phyloP scores from a whole-genome alignment of 2,329 filamentous ascomycete genomes.

The Neonectria ditissima region DNA sequence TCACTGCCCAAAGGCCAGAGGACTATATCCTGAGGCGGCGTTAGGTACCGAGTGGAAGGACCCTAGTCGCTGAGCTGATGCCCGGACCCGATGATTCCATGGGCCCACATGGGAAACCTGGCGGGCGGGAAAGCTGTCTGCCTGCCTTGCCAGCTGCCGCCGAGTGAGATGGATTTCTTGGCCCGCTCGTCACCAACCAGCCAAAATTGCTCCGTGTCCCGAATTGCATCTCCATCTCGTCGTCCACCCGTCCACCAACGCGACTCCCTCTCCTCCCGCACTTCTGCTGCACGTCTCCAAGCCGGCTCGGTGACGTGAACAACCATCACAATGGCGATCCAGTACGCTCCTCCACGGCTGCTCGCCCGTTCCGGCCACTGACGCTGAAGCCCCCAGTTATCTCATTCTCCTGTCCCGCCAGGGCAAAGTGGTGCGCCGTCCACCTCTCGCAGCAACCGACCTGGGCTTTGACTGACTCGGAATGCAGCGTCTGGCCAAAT shows the following conservation, averaged over 20 bases:
- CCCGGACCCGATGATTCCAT: neutral
- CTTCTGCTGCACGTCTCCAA: conserved; percentile 38
- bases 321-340: conserved; percentile 56
- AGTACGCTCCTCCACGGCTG: conserved; percentile 49
- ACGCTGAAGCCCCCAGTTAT: conserved; percentile 72
- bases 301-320: conserved; percentile 39
- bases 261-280: conserved; percentile 23
- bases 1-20: too few relatives aligned
- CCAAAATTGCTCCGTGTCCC: conserved; percentile 46
- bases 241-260: conserved; percentile 29
- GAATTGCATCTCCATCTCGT: conserved; percentile 38
- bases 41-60: neutral
- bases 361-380: conserved; percentile 31
- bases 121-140: neutral
- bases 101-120: neutral
- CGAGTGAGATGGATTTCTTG: conserved; percentile 7
- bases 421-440: conserved; percentile 95
- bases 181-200: conserved; percentile 46
- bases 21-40: too few relatives aligned
- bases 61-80: neutral
- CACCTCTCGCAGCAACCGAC: conserved; percentile 16
- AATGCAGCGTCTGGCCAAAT: conserved; percentile 92
- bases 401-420: conserved; percentile 97
- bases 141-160: conserved; percentile 15
- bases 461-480: conserved; percentile 33